Percentiles rank a stretch among this genome's conserved stretches.
Conservation (phyloP, 257 asterid species). For the Datura wrightii region DNA sequence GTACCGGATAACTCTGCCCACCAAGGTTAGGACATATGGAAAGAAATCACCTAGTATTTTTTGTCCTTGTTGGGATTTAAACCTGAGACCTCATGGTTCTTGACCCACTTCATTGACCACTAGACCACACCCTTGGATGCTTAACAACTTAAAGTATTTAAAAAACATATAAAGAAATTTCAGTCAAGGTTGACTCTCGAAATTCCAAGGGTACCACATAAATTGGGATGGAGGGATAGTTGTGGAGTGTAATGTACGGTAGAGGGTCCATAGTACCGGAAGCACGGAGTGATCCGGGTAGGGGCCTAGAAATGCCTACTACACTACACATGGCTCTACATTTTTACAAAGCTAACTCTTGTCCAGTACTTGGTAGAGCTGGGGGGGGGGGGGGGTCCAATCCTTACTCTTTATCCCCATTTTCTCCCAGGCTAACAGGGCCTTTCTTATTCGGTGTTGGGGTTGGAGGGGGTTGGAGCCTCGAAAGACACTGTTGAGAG, state of each 20-base stretch:
- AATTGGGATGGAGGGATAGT: background rate
- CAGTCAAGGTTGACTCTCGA: background rate
- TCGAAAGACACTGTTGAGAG: background rate
- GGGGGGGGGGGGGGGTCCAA: background rate
- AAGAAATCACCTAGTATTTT: no score
- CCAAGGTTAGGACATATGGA: no score
- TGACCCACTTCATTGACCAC: no score
- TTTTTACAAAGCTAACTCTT: background rate
- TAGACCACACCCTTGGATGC: no score
- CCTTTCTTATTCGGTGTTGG: no score
- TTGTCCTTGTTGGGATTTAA: no score
- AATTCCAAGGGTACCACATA: background rate
- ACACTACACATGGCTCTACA: background rate
- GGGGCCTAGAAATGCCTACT: background rate
- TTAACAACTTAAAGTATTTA: no score
- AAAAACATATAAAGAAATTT: no score
- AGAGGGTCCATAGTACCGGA: background rate
- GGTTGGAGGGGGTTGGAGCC: background rate
- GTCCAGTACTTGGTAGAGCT: background rate
- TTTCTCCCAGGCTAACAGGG: background rate
- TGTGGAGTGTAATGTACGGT: background rate
- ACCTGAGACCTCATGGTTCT: no score
- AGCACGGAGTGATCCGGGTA: background rate
- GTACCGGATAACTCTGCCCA: no score
- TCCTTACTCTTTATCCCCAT: background rate